phyloP scores from a whole-genome alignment of 371 early-diverging fungal genomes.

The Dipsacomyces acuminosporus region DNA sequence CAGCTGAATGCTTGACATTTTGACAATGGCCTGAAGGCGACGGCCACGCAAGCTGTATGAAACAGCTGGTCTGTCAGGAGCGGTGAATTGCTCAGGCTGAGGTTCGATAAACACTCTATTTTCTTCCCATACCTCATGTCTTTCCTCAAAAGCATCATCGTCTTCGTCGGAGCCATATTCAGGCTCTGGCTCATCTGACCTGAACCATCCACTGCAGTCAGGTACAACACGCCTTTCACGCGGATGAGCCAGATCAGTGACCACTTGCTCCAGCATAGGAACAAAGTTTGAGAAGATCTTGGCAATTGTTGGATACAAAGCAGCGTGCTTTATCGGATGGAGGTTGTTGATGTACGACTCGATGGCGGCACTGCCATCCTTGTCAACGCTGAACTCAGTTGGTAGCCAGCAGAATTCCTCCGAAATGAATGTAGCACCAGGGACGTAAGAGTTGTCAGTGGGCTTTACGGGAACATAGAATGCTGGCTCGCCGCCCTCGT shows the following conservation, averaged over 20 bases:
- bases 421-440: conserved; percentile 5
- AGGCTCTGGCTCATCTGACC: conserved; percentile 5
- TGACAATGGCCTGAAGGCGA: conserved; percentile 60
- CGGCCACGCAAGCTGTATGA: conserved; percentile 41
- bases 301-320: conserved; percentile 46
- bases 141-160: conserved; percentile 24
- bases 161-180: conserved; percentile 7
- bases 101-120: conserved; percentile 16
- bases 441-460: too few species aligned
- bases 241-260: conserved; percentile 15
- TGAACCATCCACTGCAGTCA: conserved; percentile 19
- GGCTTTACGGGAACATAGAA: neutral
- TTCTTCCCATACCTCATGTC: conserved; percentile 16
- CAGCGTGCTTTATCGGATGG: conserved; percentile 47
- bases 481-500: neutral
- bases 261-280: conserved; percentile 44
- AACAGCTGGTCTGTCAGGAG: conserved; percentile 10
- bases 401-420: conserved; percentile 54
- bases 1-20: conserved; percentile 56
- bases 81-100: conserved; percentile 20
- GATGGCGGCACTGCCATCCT: conserved; percentile 37
- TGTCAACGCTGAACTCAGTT: conserved; percentile 49
- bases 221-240: conserved; percentile 2
- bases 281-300: conserved; percentile 42
- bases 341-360: conserved; percentile 59